Evolutionary conservation across 2,329 filamentous ascomycete genomes (phyloP), one percentile per base, ranked within the genome.

Genomic region (Phoma sp.): DNA sequence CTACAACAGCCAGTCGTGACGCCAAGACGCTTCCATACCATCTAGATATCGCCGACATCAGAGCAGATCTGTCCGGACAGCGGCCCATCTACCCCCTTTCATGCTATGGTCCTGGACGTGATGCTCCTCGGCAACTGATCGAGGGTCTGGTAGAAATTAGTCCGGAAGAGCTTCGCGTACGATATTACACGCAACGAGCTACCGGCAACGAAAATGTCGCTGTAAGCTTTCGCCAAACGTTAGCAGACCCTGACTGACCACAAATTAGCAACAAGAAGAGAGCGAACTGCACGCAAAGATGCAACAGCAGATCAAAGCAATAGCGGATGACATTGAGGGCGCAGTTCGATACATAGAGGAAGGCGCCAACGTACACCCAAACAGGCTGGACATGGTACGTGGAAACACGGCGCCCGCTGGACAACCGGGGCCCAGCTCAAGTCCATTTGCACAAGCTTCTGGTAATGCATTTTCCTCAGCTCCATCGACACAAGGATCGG

Each of bases 21-120:
- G 46, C 44, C 27, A 65, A 65, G 41, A 19, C 64, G 25, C 45
- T 64, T 7, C 55, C 63, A 13, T 75, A 67, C 56, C 50, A 64
- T 51, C 51, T 76, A 27, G 65, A 63, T 32, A 64, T 63, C 19
- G 69, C 69, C 10, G 65, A 65, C 19, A 74, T 77, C 43, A 69
- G 73, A 35, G 49, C 59, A 48, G 92, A 96, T 69, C 80, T 96
- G 40, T 84, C 82, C 0, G 80, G 82, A 21, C 91, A 95, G 57
- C 83, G 84, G 8, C 94, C 94, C 17, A 78, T 85, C 80, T 98
- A 93, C 90, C 88, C 95, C 4, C 83, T 97, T 22, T 96, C 93
- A 1, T 84, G 89, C 21, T 98, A 96, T 74, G 91, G 88, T 0
- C 92, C 93, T 0, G 89, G 89, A 4, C 83, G 81, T 66, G 85